Evolutionary conservation across 2,329 filamentous ascomycete species (phyloP).

Genomic region (Ophiosphaerella korrae): DNA sequence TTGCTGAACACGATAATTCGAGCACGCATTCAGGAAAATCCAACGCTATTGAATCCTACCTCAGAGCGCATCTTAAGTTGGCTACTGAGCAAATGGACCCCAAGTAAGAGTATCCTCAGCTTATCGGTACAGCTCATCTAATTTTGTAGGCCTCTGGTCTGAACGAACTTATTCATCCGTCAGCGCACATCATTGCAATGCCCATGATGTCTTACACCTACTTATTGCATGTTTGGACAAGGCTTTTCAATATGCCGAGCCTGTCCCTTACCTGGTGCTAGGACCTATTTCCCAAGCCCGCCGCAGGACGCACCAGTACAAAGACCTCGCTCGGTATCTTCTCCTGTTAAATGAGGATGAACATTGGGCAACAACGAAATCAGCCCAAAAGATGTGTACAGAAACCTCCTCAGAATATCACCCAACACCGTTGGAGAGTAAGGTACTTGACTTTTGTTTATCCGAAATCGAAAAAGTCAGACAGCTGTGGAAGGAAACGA

Average conservation of each 20-base stretch:
- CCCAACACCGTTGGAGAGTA: slow-evolving; percentile 28
- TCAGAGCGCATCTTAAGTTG: slow-evolving; percentile 78
- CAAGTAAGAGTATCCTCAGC: slow-evolving; percentile 61
- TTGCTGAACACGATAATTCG: slow-evolving; percentile 74
- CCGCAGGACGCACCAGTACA: slow-evolving; percentile 48
- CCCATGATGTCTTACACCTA: slow-evolving; percentile 70
- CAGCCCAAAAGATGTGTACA: slow-evolving; percentile 1
- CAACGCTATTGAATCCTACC: slow-evolving; percentile 69
- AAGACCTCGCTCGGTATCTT: slow-evolving; percentile 55
- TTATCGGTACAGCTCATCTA: slow-evolving; percentile 4
- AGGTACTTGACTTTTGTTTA: slow-evolving; percentile 53
- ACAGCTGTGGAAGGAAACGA: slow-evolving; percentile 52
- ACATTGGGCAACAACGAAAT: slow-evolving; percentile 5
- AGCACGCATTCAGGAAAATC: slow-evolving; percentile 68
- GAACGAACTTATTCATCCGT: slow-evolving; percentile 71
- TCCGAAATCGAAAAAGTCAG: slow-evolving; percentile 53
- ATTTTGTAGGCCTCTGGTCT: slow-evolving; percentile 49
- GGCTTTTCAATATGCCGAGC: slow-evolving; percentile 27
- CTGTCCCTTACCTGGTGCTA: slow-evolving; percentile 42
- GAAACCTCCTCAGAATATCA: slow-evolving; percentile 21
- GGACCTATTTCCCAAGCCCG: slow-evolving; percentile 53
- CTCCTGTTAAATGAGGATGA: slow-evolving; percentile 43
- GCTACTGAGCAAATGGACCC: slow-evolving; percentile 81
- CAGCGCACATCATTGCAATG: slow-evolving; percentile 66
- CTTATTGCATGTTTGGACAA: slow-evolving; percentile 72